phyloP scores from a whole-genome alignment of 441 rosid species.

The Gossypium aridum region DNA sequence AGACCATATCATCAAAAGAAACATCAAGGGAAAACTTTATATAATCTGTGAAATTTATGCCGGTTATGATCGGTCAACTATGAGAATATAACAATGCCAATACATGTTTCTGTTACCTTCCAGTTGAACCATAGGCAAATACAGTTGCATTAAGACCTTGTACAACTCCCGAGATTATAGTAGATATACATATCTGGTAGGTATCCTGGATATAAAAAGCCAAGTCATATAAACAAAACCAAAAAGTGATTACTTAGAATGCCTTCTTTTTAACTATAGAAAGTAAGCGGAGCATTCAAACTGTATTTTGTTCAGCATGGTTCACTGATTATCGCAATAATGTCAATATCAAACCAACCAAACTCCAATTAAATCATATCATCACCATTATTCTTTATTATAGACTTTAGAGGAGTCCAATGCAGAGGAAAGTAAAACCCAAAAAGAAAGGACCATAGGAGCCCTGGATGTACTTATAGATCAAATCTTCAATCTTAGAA shows the following conservation, averaged over 20 bases:
- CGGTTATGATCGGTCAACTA: background rate
- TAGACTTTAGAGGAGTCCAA: background rate
- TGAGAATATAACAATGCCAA: constrained; percentile 9
- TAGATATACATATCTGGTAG: constrained; percentile 49
- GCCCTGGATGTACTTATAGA: background rate
- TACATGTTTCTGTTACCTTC: constrained; percentile 49
- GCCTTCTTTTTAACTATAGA: background rate
- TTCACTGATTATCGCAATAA: background rate
- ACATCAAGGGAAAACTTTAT: background rate
- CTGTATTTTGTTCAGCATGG: background rate
- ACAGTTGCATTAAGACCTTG: constrained; percentile 89
- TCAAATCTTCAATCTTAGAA: background rate
- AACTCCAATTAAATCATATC: background rate
- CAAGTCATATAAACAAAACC: background rate
- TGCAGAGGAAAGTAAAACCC: background rate
- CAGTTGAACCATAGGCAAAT: constrained; percentile 91
- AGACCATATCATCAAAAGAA: background rate
- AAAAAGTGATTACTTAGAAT: background rate
- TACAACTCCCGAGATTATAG: constrained; percentile 67
- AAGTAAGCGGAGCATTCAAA: background rate
- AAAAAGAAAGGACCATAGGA: background rate
- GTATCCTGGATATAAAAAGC: constrained; percentile 44
- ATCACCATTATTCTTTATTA: background rate
- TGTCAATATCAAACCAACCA: background rate
- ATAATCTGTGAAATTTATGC: background rate